Evolutionary conservation across 129 eudicot genomes (phyloP).

Genomic region (Tagetes patula): DNA sequence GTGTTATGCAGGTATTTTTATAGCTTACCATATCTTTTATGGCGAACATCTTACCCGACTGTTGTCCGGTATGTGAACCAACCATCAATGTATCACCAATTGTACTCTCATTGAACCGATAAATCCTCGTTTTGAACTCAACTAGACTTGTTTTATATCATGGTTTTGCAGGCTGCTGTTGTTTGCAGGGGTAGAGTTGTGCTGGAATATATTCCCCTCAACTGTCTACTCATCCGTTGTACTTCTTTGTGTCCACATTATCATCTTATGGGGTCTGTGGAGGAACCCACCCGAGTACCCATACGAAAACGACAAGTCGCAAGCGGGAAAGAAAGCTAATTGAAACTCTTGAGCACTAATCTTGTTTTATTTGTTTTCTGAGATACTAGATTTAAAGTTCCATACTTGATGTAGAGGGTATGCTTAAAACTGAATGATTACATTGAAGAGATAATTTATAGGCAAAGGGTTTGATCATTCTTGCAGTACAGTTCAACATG

Average conservation of each 20-base stretch:
- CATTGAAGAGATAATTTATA: no score
- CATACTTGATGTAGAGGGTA: no score
- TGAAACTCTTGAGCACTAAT: conserved; percentile 20
- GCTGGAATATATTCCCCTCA: conserved; percentile 91
- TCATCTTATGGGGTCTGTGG: conserved; percentile 78
- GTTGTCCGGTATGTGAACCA: conserved; percentile 52
- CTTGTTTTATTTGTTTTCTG: no score
- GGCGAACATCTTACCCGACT: conserved; percentile 82
- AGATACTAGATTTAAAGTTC: no score
- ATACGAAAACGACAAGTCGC: conserved; percentile 34
- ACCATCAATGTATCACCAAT: background rate
- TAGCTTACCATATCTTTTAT: conserved; percentile 77
- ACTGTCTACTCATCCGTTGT: conserved; percentile 53
- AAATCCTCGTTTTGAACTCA: background rate
- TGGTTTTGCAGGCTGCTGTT: conserved; percentile 56
- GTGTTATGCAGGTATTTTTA: conserved; percentile 76
- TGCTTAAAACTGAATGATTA: no score
- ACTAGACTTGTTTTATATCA: background rate
- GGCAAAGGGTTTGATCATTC: no score
- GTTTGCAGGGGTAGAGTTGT: conserved; percentile 66
- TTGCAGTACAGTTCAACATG: no score
- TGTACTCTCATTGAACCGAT: background rate
- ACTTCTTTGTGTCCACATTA: conserved; percentile 56
- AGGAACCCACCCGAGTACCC: conserved; percentile 54
- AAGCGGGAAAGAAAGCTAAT: conserved; percentile 32